A percentile compares a stretch with the other conserved stretches of the same genome.
phyloP scores from a whole-genome alignment of 345 rosid species.

The Ceriops tagal region DNA sequence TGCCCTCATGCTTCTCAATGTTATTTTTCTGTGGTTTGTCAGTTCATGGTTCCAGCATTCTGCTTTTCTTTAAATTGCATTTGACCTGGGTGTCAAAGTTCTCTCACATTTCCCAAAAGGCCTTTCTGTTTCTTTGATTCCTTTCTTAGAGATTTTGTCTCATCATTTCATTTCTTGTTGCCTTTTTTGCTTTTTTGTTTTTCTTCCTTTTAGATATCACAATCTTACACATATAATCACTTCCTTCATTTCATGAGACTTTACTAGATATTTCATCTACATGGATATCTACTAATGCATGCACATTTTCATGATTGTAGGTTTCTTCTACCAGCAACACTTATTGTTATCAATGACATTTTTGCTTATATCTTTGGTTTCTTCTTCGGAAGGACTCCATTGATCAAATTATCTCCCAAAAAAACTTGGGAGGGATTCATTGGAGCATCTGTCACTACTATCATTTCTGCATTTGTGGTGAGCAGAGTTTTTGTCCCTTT shows the following conservation, averaged over 20 bases:
- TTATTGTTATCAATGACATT: conserved; percentile 87
- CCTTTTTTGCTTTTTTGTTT: no score
- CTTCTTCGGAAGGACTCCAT: conserved; percentile 95
- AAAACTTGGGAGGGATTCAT: conserved; percentile 99
- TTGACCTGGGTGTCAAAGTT: no score
- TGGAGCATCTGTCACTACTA: conserved; percentile 87
- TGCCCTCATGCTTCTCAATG: no score
- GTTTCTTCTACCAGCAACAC: conserved; percentile 99
- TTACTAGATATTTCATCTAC: neutral
- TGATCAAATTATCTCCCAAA: conserved; percentile 95
- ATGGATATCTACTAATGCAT: neutral
- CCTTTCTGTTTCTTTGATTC: no score
- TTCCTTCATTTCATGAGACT: neutral
- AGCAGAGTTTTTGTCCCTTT: conserved; percentile 20
- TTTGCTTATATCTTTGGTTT: conserved; percentile 85
- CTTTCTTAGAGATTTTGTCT: no score
- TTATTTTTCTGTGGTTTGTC: no score
- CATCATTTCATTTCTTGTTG: no score
- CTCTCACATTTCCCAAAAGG: no score
- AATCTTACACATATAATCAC: neutral
- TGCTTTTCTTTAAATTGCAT: no score
- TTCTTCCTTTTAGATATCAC: no score
- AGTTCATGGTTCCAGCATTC: no score
- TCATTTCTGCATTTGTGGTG: conserved; percentile 87
- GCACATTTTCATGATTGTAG: conserved; percentile 32